Conservation (phyloP, 805 yeast species). For the Danielia oregonensis region DNA sequence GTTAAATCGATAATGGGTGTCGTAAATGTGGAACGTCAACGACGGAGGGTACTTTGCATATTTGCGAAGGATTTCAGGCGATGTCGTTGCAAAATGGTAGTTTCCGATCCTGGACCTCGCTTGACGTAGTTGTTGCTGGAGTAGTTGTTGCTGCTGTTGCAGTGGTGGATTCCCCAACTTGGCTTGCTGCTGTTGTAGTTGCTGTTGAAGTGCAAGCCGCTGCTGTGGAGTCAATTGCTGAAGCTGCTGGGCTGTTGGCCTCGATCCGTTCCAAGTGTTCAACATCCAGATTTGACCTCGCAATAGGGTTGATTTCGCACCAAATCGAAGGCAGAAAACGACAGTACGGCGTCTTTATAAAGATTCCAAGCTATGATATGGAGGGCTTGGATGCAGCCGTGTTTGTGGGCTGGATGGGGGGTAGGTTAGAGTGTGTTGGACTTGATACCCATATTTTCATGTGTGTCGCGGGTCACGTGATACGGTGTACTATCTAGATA, state of each 20-base stretch:
- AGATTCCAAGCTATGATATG: too few relatives aligned
- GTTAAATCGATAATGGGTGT: constrained; percentile 87
- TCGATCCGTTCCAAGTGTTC: constrained; percentile 1
- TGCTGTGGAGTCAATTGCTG: constrained; percentile 2
- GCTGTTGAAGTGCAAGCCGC: constrained; percentile 5
- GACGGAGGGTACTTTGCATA: constrained; percentile 77
- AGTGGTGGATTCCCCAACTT: constrained; percentile 23
- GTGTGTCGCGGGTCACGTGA: constrained; percentile 1
- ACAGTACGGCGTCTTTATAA: too few relatives aligned
- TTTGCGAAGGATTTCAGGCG: constrained; percentile 70
- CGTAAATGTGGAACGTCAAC: constrained; percentile 84
- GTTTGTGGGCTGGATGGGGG: background rate
- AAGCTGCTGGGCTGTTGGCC: constrained; percentile 1
- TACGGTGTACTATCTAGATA: too few relatives aligned
- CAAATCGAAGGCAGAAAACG: too few relatives aligned
- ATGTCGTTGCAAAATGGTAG: constrained; percentile 63
- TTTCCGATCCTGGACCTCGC: constrained; percentile 25
- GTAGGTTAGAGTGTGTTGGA: background rate
- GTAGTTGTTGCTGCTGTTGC: constrained; percentile 18
- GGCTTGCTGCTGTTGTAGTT: constrained; percentile 20
- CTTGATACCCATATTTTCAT: too few relatives aligned
- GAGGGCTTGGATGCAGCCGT: too few relatives aligned
- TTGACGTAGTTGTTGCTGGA: constrained; percentile 17
- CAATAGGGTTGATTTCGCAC: too few relatives aligned
- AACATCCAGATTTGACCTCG: too few relatives aligned